A percentile compares a stretch with the other conserved stretches of the same genome.
phyloP scores from a whole-genome alignment of 2,329 filamentous ascomycete genomes.

The Hypoxylon sp. region DNA sequence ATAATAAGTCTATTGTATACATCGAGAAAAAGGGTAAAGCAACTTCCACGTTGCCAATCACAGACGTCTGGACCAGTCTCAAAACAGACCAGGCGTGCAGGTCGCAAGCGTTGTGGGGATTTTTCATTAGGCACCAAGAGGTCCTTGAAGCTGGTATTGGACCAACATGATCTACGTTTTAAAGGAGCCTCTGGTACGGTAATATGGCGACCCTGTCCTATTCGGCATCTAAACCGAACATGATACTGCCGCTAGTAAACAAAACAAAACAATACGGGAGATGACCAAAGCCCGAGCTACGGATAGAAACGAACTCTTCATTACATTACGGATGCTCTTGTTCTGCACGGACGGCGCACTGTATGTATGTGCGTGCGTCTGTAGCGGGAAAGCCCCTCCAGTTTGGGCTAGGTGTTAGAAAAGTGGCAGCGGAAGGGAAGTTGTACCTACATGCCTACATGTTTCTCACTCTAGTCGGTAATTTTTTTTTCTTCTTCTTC shows the following conservation, averaged over 20 bases:
- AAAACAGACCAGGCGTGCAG: conserved; percentile 36
- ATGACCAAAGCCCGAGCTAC: conserved; percentile 10
- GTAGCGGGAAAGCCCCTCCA: conserved; percentile 12
- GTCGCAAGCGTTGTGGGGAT: conserved; percentile 44
- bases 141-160: conserved; percentile 33
- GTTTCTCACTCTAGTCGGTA: conserved; percentile 13
- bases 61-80: conserved; percentile 39
- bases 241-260: conserved; percentile 23
- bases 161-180: conserved; percentile 39
- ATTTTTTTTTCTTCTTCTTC: conserved; percentile 1
- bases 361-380: conserved; percentile 19
- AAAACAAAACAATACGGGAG: conserved; percentile 25
- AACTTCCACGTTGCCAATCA: conserved; percentile 35
- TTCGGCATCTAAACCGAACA: conserved; percentile 38
- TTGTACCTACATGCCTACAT: neutral
- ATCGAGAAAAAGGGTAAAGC: conserved; percentile 1
- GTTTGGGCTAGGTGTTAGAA: conserved; percentile 19
- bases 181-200: conserved; percentile 40
- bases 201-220: conserved; percentile 35
- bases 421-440: conserved; percentile 5
- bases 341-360: conserved; percentile 23
- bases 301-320: conserved; percentile 1
- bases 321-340: conserved; percentile 2
- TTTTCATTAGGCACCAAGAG: conserved; percentile 34
- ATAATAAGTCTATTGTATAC: conserved; percentile 15